A percentile compares a stretch with the other conserved stretches of the same genome.
These are phyloP conservation scores for Zangia roseola DNA, from an alignment of 768 basidiomycete species.

Conservation along the genomic window DNA sequence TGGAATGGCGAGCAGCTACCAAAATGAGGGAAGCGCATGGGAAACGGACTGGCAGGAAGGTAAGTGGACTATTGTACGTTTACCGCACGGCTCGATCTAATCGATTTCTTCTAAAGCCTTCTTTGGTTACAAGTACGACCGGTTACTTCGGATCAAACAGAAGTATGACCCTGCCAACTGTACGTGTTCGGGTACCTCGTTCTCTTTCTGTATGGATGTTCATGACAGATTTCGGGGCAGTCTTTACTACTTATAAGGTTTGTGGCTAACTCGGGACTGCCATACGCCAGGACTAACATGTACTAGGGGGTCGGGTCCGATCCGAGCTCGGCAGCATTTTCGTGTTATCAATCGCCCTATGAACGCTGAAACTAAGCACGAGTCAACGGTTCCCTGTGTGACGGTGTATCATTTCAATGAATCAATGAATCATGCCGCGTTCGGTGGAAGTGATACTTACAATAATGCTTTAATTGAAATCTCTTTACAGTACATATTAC, in stretches of 20 bases:
- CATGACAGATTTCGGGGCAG: not conserved
- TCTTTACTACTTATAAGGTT: constrained; percentile 17
- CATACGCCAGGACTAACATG: too few species aligned
- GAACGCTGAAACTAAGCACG: too few species aligned
- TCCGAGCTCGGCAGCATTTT: too few species aligned
- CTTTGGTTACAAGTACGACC: constrained; percentile 18
- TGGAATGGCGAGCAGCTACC: constrained; percentile 16
- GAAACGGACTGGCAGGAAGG: constrained; percentile 18
- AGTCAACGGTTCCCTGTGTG: too few species aligned
- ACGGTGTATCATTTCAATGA: too few species aligned
- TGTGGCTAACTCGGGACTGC: not conserved
- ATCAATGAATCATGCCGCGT: too few species aligned
- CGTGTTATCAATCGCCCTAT: too few species aligned
- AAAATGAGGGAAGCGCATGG: constrained; percentile 18
- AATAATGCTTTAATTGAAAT: too few species aligned
- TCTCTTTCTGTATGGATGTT: not conserved
- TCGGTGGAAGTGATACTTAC: too few species aligned
- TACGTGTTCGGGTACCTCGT: not conserved
- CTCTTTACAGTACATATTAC: too few species aligned
- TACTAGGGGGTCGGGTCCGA: too few species aligned
- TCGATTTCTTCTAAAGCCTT: constrained; percentile 7
- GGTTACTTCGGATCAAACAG: constrained; percentile 11
- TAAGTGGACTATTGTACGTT: not conserved
- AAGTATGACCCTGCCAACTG: constrained; percentile 16
- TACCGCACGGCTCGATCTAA: not conserved